phyloP scores from a whole-genome alignment of 495 filamentous ascomycete species.

The Chaetomium tenue region DNA sequence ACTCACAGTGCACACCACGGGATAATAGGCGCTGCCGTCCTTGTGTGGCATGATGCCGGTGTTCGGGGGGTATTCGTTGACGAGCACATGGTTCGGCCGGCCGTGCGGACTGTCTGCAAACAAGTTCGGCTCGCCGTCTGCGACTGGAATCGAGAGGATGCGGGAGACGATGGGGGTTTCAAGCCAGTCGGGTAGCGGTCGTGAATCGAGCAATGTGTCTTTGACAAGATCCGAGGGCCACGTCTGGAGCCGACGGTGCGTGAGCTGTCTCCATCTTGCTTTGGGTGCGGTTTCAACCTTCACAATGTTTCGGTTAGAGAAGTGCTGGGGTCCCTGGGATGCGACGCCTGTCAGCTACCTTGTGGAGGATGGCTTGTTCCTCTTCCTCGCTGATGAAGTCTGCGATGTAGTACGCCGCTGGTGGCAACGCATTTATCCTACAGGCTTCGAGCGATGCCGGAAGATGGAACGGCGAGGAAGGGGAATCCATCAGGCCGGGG shows the following conservation, averaged over 20 bases:
- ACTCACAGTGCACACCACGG: slow-evolving; percentile 86
- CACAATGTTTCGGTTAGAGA: slow-evolving; percentile 24
- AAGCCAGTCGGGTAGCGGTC: slow-evolving; percentile 75
- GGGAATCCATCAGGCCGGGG: slow-evolving; percentile 10
- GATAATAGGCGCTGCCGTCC: slow-evolving; percentile 83
- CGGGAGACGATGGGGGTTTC: slow-evolving; percentile 65
- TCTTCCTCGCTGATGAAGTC: slow-evolving; percentile 79
- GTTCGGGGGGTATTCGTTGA: slow-evolving; percentile 86
- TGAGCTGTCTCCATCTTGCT: slow-evolving; percentile 80
- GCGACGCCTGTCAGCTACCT: slow-evolving; percentile 47
- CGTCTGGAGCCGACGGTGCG: slow-evolving; percentile 84
- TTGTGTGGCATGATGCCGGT: slow-evolving; percentile 97
- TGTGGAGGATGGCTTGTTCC: slow-evolving; percentile 66
- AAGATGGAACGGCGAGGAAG: slow-evolving; percentile 24
- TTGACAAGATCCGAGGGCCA: slow-evolving; percentile 76
- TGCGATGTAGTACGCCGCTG: slow-evolving; percentile 78
- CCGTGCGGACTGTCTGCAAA: slow-evolving; percentile 71
- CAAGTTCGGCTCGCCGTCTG: slow-evolving; percentile 44
- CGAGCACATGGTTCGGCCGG: slow-evolving; percentile 82
- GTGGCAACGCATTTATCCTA: slow-evolving; percentile 59
- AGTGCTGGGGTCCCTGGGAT: not conserved
- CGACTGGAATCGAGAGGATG: slow-evolving; percentile 54
- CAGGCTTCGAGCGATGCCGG: slow-evolving; percentile 50
- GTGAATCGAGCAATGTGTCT: slow-evolving; percentile 69
- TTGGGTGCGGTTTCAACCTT: slow-evolving; percentile 61